A percentile compares a stretch with the other conserved stretches of the same genome.
Evolutionary conservation across 2,329 filamentous ascomycete genomes (phyloP).

Genomic region (Pyricularia sp.): DNA sequence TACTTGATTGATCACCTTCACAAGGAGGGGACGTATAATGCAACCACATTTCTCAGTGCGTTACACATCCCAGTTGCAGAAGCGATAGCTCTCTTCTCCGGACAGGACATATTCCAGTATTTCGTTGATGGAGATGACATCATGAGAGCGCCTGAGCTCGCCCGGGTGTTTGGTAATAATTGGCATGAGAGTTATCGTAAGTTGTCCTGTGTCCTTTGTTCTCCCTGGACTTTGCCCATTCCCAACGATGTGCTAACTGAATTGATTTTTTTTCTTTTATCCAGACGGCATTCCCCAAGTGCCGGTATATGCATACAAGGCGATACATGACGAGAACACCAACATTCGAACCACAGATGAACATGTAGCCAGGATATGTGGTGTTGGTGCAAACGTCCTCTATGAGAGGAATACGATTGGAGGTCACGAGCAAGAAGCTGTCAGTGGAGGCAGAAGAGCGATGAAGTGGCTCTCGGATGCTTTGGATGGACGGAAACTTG

Average conservation of each 20-base stretch:
- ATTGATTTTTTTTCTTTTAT: background rate
- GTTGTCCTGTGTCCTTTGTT: too few relatives aligned
- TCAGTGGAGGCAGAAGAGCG: background rate
- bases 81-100: background rate
- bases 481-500: background rate
- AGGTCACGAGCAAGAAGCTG: background rate
- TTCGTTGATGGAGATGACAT: background rate
- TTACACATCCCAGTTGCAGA: background rate
- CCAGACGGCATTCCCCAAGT: slow-evolving; percentile 31
- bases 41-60: background rate
- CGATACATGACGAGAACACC: slow-evolving; percentile 26
- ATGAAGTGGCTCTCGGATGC: background rate
- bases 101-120: background rate
- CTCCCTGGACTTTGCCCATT: background rate
- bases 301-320: slow-evolving; percentile 37
- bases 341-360: background rate
- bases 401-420: background rate
- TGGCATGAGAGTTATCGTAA: background rate
- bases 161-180: background rate
- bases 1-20: background rate
- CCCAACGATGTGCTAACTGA: too few relatives aligned
- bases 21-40: background rate
- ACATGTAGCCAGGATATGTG: background rate
- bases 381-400: background rate
- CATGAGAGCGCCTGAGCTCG: background rate